Evolutionary conservation across 441 rosid species (phyloP).

Genomic region (Rhodomyrtus psidioides): DNA sequence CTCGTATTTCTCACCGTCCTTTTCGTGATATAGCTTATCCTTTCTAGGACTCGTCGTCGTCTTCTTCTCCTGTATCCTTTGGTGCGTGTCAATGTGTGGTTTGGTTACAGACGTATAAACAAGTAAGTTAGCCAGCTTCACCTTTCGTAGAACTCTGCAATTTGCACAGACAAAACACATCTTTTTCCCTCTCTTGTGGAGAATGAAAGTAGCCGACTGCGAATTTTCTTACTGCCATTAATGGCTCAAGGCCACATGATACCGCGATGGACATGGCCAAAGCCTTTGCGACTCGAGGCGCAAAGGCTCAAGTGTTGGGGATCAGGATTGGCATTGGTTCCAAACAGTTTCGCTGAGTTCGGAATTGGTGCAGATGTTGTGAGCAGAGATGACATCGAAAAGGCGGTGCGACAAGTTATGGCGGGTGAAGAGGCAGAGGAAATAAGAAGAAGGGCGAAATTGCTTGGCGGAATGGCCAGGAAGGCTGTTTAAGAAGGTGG

Average conservation of each 20-base stretch:
- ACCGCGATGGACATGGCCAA: neutral
- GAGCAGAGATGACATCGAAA: no score
- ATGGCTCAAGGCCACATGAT: neutral
- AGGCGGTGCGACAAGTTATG: neutral
- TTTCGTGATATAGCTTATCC: neutral
- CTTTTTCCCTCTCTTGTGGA: neutral
- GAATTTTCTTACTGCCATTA: neutral
- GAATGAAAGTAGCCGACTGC: neutral
- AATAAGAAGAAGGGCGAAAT: neutral
- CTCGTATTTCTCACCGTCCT: no score
- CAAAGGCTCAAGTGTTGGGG: neutral
- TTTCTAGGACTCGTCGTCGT: neutral
- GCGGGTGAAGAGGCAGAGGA: neutral
- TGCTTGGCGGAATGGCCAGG: neutral
- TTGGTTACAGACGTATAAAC: neutral
- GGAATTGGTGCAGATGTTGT: no score
- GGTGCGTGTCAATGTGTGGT: neutral
- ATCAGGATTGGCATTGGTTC: no score
- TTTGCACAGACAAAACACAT: neutral
- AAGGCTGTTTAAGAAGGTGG: neutral
- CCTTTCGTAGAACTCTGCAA: neutral
- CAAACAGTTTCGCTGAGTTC: no score
- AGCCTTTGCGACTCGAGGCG: neutral
- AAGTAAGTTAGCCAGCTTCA: neutral
- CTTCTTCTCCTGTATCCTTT: neutral